Evolutionary conservation across 2,329 filamentous ascomycete genomes (phyloP), one percentile per base, ranked within the genome.

Genomic region (Xylaria sp.): DNA sequence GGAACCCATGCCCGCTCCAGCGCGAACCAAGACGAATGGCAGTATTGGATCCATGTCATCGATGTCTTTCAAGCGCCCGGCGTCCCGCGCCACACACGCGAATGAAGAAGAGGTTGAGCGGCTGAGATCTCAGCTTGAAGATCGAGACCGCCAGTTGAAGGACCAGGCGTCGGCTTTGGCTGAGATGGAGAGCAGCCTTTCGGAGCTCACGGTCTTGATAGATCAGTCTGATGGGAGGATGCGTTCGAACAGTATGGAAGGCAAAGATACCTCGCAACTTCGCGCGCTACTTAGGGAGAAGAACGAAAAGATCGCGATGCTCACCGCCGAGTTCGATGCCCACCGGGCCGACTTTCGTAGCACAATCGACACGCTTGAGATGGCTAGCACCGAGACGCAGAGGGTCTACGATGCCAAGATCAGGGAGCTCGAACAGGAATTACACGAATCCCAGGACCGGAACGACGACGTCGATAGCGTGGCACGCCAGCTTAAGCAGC

Each of bases 331-430:
- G 69, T 99, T 99, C 66, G 94, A 99, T 69, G 86, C 89, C 8
- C 93, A 99, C 70, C 84, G 94, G 54, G 93, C 94, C 17, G 94
- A 99, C 72, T 99, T 99, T 74, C 82, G 94, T 62, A 96, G 91
- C 71, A 99, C 94, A 17, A 94, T 99, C 57, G 94, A 99, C 74
- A 96, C 93, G 0, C 79, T 99, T 46, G 94, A 99, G 72, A 84
- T 97, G 76, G 95, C 94, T 2, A 96, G 92, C 68, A 90, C 92
- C 0, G 94, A 99, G 75, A 99, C 94, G 0, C 90, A 97, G 73
- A 84, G 93, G 21, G 93, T 99, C 13, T 99, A 99, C 69, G 94
- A 99, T 71, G 89, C 91, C 72, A 90, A 91, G 74, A 90, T 97
- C 57, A 89, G 92, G 65, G 90, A 92, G 66, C 75, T 99, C 39